Evolutionary conservation across 352 stramenopile genomes (phyloP).

Genomic region (Pythium insidiosum): DNA sequence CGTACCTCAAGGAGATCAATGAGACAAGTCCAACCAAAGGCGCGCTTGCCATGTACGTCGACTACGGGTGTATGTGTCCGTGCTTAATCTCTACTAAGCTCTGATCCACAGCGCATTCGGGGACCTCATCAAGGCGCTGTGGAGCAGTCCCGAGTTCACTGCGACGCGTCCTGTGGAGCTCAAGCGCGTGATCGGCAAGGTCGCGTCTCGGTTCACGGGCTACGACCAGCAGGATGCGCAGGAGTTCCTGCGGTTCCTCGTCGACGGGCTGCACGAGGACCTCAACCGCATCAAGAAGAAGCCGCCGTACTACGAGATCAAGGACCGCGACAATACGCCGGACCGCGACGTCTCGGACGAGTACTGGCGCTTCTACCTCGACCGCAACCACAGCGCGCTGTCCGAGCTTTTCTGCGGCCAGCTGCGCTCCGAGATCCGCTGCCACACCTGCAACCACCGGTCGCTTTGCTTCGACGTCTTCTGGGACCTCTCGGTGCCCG

Average conservation of each 20-base stretch:
- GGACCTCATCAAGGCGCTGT: constrained; percentile 61
- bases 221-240: constrained; percentile 89
- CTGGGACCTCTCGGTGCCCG: constrained; percentile 70
- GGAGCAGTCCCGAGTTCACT: constrained; percentile 46
- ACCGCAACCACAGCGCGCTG: constrained; percentile 57
- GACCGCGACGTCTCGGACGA: constrained; percentile 62
- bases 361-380: constrained; percentile 84
- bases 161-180: constrained; percentile 51
- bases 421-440: constrained; percentile 66
- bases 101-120: constrained; percentile 38
- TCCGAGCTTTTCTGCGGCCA: constrained; percentile 83
- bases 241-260: constrained; percentile 85
- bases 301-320: constrained; percentile 70
- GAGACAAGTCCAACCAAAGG: constrained; percentile 49
- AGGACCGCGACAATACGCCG: constrained; percentile 31
- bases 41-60: constrained; percentile 33
- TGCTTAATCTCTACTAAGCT: not conserved
- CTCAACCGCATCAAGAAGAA: constrained; percentile 71
- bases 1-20: constrained; percentile 45
- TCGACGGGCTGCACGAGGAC: constrained; percentile 85
- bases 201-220: constrained; percentile 56
- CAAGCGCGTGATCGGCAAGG: constrained; percentile 68
- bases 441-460: constrained; percentile 57
- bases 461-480: constrained; percentile 83
- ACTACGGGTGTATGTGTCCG: too few species aligned